Conservation (phyloP, 139 green algal genomes). For the Penium margaritaceum region DNA sequence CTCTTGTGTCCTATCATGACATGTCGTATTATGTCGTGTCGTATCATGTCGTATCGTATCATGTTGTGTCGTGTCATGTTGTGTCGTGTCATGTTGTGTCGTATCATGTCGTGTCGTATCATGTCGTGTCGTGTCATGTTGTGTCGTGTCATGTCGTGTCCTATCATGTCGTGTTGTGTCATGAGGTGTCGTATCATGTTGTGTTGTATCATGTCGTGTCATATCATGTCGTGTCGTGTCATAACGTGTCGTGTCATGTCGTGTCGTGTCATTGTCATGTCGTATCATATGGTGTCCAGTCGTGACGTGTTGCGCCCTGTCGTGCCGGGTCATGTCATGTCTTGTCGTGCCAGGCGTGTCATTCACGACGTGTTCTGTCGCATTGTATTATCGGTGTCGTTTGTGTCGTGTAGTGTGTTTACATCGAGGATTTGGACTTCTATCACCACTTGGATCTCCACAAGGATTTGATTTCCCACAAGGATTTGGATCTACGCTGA, state of each 20-base stretch:
- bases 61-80: not conserved
- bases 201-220: not conserved
- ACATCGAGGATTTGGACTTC: too few species aligned
- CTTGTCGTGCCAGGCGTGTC: constrained; percentile 2
- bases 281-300: not conserved
- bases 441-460: too few species aligned
- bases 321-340: not conserved
- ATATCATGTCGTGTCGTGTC: not conserved
- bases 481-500: too few species aligned
- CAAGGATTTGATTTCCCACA: too few species aligned
- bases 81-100: not conserved
- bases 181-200: not conserved
- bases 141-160: not conserved
- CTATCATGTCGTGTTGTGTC: not conserved
- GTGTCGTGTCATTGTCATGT: constrained; percentile 5
- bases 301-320: not conserved
- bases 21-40: not conserved
- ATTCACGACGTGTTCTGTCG: too few species aligned
- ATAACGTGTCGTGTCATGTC: not conserved
- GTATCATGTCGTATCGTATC: not conserved
- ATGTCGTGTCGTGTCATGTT: not conserved
- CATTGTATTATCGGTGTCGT: too few species aligned
- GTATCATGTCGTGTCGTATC: not conserved
- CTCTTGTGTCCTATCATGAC: not conserved
- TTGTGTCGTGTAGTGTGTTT: too few species aligned